These are phyloP conservation scores for Euclidium syriacum DNA, from an alignment of 345 rosid species.

Conservation along the genomic window DNA sequence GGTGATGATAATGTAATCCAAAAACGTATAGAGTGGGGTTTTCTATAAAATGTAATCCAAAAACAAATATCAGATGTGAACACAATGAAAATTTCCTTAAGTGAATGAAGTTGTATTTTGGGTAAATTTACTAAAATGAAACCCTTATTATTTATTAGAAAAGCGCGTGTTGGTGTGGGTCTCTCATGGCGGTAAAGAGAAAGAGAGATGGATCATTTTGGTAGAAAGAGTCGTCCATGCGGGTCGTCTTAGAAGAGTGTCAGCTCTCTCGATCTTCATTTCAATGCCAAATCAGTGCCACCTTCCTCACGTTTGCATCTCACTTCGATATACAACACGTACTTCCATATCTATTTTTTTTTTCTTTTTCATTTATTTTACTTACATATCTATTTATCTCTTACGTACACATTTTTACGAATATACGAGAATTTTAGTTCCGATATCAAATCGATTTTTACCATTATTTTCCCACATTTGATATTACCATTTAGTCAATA, in stretches of 20 bases:
- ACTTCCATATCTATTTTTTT: no score
- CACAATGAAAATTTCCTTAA: conserved; percentile 1
- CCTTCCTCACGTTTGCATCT: conserved; percentile 16
- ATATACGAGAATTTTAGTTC: neutral
- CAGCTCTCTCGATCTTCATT: conserved; percentile 41
- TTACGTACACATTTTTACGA: neutral
- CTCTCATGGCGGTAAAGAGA: conserved; percentile 43
- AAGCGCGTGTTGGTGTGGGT: neutral
- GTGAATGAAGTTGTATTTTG: conserved; percentile 15
- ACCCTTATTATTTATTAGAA: neutral
- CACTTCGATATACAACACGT: neutral
- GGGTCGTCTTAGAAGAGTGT: conserved; percentile 23
- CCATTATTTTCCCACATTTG: neutral
- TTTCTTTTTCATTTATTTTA: no score
- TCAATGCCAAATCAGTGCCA: conserved; percentile 28
- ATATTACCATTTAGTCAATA: neutral
- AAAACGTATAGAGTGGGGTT: no score
- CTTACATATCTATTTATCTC: conserved; percentile 14
- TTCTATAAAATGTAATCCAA: no score
- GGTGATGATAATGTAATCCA: no score
- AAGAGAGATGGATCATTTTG: conserved; percentile 30
- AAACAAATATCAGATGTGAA: no score
- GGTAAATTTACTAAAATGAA: neutral
- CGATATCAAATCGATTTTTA: neutral
- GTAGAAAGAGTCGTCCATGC: conserved; percentile 35